These are phyloP conservation scores for Serendipita sp. DNA, from an alignment of 768 basidiomycete species.

Conservation along the genomic window DNA sequence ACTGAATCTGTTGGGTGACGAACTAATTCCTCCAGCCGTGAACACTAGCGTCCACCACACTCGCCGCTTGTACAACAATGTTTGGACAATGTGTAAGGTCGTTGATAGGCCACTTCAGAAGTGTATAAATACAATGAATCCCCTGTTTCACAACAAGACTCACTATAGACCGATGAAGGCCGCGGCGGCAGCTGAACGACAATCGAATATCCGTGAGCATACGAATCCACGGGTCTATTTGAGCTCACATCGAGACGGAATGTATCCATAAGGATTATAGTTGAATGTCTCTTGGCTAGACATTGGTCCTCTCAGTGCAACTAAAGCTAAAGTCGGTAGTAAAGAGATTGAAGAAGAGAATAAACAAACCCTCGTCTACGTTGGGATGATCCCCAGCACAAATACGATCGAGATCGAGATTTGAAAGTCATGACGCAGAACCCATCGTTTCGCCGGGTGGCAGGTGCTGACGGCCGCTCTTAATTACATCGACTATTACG, in stretches of 20 bases:
- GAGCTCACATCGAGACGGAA: background rate
- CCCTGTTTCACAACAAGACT: background rate
- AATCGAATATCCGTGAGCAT: background rate
- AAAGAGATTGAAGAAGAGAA: background rate
- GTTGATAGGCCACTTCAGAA: background rate
- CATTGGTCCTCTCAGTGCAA: background rate
- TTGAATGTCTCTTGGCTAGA: background rate
- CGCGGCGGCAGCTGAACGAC: background rate
- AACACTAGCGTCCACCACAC: slow-evolving; percentile 4
- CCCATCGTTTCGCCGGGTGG: no score
- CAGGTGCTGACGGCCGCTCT: no score
- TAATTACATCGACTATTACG: no score
- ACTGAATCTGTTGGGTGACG: background rate
- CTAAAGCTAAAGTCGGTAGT: background rate
- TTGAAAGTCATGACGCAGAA: no score
- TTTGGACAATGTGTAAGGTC: background rate
- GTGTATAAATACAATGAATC: background rate
- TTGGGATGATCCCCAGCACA: no score
- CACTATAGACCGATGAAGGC: background rate
- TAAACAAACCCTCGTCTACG: no score
- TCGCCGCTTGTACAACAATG: background rate
- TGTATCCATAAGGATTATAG: slow-evolving; percentile 4
- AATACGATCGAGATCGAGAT: no score
- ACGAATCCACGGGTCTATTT: no score
- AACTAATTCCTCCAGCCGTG: background rate